A percentile compares a stretch with the other conserved stretches of the same genome.
Evolutionary conservation across 805 yeast species (phyloP).

Genomic region (Kuraishia capsulata): DNA sequence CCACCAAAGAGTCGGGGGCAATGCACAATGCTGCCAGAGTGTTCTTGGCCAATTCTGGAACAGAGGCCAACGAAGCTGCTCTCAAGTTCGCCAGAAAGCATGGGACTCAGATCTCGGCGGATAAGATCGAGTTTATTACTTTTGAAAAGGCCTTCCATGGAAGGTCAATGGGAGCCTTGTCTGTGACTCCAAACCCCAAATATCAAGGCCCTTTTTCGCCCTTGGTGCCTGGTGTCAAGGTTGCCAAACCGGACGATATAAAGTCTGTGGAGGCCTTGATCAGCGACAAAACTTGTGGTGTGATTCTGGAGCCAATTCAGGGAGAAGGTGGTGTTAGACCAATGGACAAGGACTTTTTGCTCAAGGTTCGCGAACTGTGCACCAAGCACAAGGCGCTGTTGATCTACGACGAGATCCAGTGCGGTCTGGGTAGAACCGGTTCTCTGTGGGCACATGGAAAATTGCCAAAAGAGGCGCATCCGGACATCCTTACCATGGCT

Average conservation of each 20-base stretch:
- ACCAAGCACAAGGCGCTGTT: slow-evolving; percentile 60
- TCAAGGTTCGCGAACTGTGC: slow-evolving; percentile 59
- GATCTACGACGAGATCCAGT: slow-evolving; percentile 93
- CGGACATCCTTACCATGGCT: slow-evolving; percentile 90
- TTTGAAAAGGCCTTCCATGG: slow-evolving; percentile 92
- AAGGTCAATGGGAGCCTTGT: slow-evolving; percentile 85
- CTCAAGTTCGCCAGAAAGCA: slow-evolving; percentile 65
- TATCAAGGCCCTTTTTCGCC: slow-evolving; percentile 91
- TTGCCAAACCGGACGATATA: slow-evolving; percentile 55
- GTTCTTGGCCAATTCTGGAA: slow-evolving; percentile 50
- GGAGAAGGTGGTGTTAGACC: slow-evolving; percentile 95
- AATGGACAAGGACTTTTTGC: slow-evolving; percentile 53
- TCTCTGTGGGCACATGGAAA: slow-evolving; percentile 85
- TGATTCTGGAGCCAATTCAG: slow-evolving; percentile 93
- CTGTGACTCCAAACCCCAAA: slow-evolving; percentile 88
- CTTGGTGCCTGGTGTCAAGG: slow-evolving; percentile 78
- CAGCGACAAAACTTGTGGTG: slow-evolving; percentile 70
- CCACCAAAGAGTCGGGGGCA: slow-evolving; percentile 67
- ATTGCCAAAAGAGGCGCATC: slow-evolving; percentile 74
- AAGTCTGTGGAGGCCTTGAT: slow-evolving; percentile 49
- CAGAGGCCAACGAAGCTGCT: slow-evolving; percentile 54
- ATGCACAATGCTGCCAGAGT: slow-evolving; percentile 76
- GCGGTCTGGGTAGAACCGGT: slow-evolving; percentile 93
- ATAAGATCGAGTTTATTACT: slow-evolving; percentile 73
- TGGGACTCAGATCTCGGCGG: slow-evolving; percentile 47